Percentiles rank a stretch among this genome's conserved stretches.
phyloP scores from a whole-genome alignment of 768 basidiomycete species.

The Tubosaeta sp. region DNA sequence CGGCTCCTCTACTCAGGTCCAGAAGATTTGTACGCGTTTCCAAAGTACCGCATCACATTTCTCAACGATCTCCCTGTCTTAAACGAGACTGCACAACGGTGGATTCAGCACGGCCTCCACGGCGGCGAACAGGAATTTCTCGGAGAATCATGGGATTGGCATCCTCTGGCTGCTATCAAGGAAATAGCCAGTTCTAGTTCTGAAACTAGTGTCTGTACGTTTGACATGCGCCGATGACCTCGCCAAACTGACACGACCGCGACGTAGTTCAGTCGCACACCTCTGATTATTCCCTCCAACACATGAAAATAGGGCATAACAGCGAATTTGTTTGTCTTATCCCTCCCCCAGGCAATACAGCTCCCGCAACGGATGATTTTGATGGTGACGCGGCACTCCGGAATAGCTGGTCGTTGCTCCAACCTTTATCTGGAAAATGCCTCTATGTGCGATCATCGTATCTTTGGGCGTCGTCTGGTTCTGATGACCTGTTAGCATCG shows the following conservation, averaged over 20 bases:
- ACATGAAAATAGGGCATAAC: conserved; percentile 67
- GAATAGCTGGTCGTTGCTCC: conserved; percentile 78
- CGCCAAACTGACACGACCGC: conserved; percentile 11
- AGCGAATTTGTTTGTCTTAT: conserved; percentile 77
- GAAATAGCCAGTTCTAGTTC: conserved; percentile 59
- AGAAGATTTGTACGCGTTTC: conserved; percentile 76
- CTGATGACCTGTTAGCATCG: conserved; percentile 53
- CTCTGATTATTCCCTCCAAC: conserved; percentile 55
- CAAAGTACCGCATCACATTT: conserved; percentile 76
- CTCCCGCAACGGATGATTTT: conserved; percentile 47
- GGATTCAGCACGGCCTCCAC: conserved; percentile 67
- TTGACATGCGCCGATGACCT: conserved; percentile 15
- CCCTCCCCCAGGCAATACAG: conserved; percentile 53
- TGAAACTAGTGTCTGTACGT: conserved; percentile 42
- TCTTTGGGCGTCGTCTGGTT: conserved; percentile 24
- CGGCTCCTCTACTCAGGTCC: conserved; percentile 65
- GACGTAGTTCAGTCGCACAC: conserved; percentile 20
- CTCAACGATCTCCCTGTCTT: conserved; percentile 73
- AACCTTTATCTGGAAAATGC: conserved; percentile 74
- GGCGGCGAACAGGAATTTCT: conserved; percentile 80
- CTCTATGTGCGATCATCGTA: conserved; percentile 66
- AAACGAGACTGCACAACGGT: conserved; percentile 68
- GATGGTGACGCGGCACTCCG: conserved; percentile 62
- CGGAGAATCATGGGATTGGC: conserved; percentile 53
- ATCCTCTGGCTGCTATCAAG: conserved; percentile 41